A percentile compares a stretch with the other conserved stretches of the same genome.
Evolutionary conservation across 306 rosid genomes (phyloP).

Genomic region (Vigna hirtella): DNA sequence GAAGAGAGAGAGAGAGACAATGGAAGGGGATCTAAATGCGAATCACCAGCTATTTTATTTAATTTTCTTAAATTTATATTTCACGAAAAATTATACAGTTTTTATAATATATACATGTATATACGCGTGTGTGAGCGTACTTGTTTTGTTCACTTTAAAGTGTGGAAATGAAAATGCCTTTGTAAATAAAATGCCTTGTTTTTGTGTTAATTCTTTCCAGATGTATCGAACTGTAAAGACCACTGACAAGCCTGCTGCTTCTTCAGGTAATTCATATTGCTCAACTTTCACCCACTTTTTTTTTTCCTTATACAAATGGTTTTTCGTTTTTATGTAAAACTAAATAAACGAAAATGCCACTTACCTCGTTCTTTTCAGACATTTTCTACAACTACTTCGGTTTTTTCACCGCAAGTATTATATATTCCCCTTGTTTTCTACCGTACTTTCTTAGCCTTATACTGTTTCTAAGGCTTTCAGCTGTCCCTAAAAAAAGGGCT

Average conservation of each 20-base stretch:
- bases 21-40: slow-evolving; percentile 38
- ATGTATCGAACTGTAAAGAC: slow-evolving; percentile 98
- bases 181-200: slow-evolving; percentile 22
- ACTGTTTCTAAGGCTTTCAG: slow-evolving; percentile 16
- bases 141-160: slow-evolving; percentile 16
- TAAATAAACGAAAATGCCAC: slow-evolving; percentile 25
- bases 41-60: background rate
- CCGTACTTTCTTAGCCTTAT: slow-evolving; percentile 19
- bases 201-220: slow-evolving; percentile 52
- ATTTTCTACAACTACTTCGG: slow-evolving; percentile 9
- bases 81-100: background rate
- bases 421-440: slow-evolving; percentile 27
- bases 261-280: slow-evolving; percentile 90
- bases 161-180: slow-evolving; percentile 20
- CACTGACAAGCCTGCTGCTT: slow-evolving; percentile 93
- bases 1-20: slow-evolving; percentile 12
- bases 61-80: background rate
- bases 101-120: too few species aligned
- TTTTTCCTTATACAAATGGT: background rate
- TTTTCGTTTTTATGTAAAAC: background rate
- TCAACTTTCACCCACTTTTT: slow-evolving; percentile 40
- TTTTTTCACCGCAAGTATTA: slow-evolving; percentile 29
- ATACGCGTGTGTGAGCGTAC: background rate
- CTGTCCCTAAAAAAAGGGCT: too few species aligned
- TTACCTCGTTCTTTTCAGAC: slow-evolving; percentile 42